These are phyloP conservation scores for Filobasidium floriforme DNA, from an alignment of 768 basidiomycete genomes.

Conservation along the genomic window DNA sequence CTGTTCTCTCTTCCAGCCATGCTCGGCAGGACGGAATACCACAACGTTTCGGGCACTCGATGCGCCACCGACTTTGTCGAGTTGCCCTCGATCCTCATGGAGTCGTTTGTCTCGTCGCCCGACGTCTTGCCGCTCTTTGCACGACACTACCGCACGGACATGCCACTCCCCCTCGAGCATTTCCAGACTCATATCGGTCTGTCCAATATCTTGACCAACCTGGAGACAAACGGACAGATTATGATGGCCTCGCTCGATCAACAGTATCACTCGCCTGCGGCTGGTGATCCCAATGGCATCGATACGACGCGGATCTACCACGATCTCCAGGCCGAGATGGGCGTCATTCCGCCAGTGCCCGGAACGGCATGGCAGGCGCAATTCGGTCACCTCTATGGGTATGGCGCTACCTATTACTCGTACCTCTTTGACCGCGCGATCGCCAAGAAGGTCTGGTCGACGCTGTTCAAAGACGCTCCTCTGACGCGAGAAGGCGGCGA, in stretches of 20 bases:
- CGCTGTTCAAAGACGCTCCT: slow-evolving; percentile 63
- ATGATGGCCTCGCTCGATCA: slow-evolving; percentile 84
- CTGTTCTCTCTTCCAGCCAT: slow-evolving; percentile 58
- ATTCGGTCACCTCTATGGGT: slow-evolving; percentile 90
- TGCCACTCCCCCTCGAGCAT: slow-evolving; percentile 41
- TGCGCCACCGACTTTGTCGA: slow-evolving; percentile 98
- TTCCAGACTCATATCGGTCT: slow-evolving; percentile 38
- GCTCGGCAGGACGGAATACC: slow-evolving; percentile 94
- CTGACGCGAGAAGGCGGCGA: slow-evolving; percentile 70
- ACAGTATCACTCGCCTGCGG: slow-evolving; percentile 65
- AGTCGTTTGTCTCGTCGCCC: slow-evolving; percentile 85
- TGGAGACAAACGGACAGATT: slow-evolving; percentile 88
- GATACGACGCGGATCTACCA: slow-evolving; percentile 66
- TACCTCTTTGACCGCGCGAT: slow-evolving; percentile 96
- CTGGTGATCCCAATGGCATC: slow-evolving; percentile 53
- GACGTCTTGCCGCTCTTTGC: slow-evolving; percentile 64
- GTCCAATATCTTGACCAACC: slow-evolving; percentile 46
- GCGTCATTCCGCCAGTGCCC: slow-evolving; percentile 71
- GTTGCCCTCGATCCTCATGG: slow-evolving; percentile 96
- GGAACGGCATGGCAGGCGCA: slow-evolving; percentile 92
- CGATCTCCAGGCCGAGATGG: slow-evolving; percentile 52
- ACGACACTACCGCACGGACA: slow-evolving; percentile 44
- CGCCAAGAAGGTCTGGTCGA: slow-evolving; percentile 79
- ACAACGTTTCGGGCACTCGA: slow-evolving; percentile 94
- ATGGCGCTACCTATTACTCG: slow-evolving; percentile 95